phyloP scores from a whole-genome alignment of 805 yeast genomes.

The Yarrowia sp. region DNA sequence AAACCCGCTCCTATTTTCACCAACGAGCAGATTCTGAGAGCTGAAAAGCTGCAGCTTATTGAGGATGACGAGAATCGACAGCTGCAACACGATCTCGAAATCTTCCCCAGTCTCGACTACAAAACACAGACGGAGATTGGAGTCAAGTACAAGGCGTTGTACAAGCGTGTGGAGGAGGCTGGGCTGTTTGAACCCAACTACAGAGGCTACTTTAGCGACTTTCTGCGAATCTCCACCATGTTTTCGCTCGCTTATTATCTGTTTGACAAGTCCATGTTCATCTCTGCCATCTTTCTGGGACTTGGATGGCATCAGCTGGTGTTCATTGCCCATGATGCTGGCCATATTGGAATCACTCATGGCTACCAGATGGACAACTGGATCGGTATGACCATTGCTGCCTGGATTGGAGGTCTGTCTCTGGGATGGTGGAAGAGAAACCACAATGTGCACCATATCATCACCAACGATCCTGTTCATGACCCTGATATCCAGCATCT shows the following conservation, averaged over 20 bases:
- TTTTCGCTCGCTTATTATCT: slow-evolving; percentile 51
- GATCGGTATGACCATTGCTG: slow-evolving; percentile 70
- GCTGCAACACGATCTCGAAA: slow-evolving; percentile 54
- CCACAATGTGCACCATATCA: slow-evolving; percentile 88
- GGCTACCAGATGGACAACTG: slow-evolving; percentile 72
- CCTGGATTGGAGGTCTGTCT: slow-evolving; percentile 83
- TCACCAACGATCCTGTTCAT: slow-evolving; percentile 90
- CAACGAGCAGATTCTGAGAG: slow-evolving; percentile 44
- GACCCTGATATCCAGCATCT: slow-evolving; percentile 93
- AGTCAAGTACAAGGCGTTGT: slow-evolving; percentile 58
- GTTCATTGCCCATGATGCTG: slow-evolving; percentile 87
- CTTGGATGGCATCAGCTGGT: slow-evolving; percentile 86
- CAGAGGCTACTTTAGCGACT: slow-evolving; percentile 68
- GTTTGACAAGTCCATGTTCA: slow-evolving; percentile 44
- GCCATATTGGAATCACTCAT: slow-evolving; percentile 81
- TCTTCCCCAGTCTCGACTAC: slow-evolving; percentile 64
- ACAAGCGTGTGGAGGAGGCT: slow-evolving; percentile 50
- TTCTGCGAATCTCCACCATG: slow-evolving; percentile 56
- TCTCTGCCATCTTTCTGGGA: slow-evolving; percentile 68
- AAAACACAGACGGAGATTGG: slow-evolving; percentile 61
- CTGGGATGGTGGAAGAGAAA: slow-evolving; percentile 94
- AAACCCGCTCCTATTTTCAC: slow-evolving; percentile 24
- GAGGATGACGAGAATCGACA: slow-evolving; percentile 57
- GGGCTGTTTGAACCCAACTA: slow-evolving; percentile 75
- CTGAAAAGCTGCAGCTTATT: slow-evolving; percentile 37